phyloP scores from a whole-genome alignment of 2,329 filamentous ascomycete species.

The Onygenales sp. region DNA sequence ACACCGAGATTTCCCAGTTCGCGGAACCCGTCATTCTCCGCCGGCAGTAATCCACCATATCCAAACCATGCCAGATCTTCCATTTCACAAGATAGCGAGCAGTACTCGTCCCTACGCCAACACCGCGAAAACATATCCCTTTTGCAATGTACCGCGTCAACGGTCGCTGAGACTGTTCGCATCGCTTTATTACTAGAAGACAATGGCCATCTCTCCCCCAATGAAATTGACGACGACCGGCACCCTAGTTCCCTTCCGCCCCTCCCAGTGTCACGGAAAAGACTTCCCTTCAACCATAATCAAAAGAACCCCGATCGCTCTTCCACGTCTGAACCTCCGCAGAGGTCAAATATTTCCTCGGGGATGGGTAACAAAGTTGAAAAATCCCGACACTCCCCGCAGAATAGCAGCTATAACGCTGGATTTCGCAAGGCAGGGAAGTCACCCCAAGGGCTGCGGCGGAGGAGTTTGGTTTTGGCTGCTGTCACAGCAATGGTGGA shows the following conservation, averaged over 20 bases:
- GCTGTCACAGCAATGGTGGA: constrained; percentile 12
- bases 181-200: constrained; percentile 25
- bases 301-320: not conserved
- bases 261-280: constrained; percentile 1
- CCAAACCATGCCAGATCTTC: not conserved
- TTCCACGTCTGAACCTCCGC: not conserved
- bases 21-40: not conserved
- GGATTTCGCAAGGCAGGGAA: not conserved
- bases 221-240: constrained; percentile 8
- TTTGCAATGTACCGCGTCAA: constrained; percentile 27
- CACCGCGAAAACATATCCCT: constrained; percentile 32
- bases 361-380: not conserved
- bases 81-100: constrained; percentile 11
- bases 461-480: constrained; percentile 12
- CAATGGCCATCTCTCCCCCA: constrained; percentile 4
- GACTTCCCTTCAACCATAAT: not conserved
- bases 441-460: constrained; percentile 7
- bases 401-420: not conserved
- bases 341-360: not conserved
- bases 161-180: constrained; percentile 27
- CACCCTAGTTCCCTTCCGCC: constrained; percentile 13
- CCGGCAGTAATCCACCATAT: not conserved
- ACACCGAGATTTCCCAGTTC: not conserved
- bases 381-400: not conserved
- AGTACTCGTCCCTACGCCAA: constrained; percentile 18